phyloP scores from a whole-genome alignment of 768 basidiomycete genomes.

The Chalciporus sphaerocephalus region DNA sequence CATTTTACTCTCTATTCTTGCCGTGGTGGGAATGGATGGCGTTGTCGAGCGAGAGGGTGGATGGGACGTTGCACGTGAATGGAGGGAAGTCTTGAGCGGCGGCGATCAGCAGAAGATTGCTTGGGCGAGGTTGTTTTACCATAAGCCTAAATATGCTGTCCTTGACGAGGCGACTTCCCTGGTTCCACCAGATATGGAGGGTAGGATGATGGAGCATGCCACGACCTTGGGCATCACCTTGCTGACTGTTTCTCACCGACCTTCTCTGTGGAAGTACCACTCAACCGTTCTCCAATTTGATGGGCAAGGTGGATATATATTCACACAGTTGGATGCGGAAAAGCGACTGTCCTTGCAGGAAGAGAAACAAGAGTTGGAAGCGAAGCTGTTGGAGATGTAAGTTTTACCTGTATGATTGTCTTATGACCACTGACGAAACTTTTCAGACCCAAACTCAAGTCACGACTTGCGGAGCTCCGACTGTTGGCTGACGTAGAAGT shows the following conservation, averaged over 20 bases:
- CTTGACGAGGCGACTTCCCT: constrained; percentile 95
- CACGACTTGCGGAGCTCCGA: constrained; percentile 64
- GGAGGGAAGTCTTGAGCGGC: constrained; percentile 90
- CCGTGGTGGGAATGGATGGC: constrained; percentile 76
- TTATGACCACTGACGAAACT: not conserved
- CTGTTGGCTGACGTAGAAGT: constrained; percentile 30
- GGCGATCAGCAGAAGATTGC: constrained; percentile 98
- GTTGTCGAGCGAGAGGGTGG: constrained; percentile 96
- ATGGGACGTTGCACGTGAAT: constrained; percentile 85
- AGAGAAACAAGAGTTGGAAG: constrained; percentile 87
- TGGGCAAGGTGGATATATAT: constrained; percentile 92
- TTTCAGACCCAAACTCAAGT: constrained; percentile 73
- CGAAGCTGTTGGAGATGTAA: constrained; percentile 83
- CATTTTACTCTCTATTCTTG: constrained; percentile 67
- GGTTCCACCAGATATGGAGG: constrained; percentile 90
- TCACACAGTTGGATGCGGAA: constrained; percentile 87
- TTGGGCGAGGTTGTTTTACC: constrained; percentile 96
- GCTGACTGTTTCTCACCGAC: constrained; percentile 91
- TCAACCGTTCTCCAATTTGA: constrained; percentile 86
- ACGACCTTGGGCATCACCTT: constrained; percentile 85
- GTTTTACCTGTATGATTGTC: constrained; percentile 26
- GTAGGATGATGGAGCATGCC: constrained; percentile 91
- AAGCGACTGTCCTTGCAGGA: constrained; percentile 87
- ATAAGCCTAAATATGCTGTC: constrained; percentile 92
- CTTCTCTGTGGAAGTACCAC: constrained; percentile 92